Conservation (phyloP, 2,329 filamentous ascomycete species). For the Plectosphaerella sp. region DNA sequence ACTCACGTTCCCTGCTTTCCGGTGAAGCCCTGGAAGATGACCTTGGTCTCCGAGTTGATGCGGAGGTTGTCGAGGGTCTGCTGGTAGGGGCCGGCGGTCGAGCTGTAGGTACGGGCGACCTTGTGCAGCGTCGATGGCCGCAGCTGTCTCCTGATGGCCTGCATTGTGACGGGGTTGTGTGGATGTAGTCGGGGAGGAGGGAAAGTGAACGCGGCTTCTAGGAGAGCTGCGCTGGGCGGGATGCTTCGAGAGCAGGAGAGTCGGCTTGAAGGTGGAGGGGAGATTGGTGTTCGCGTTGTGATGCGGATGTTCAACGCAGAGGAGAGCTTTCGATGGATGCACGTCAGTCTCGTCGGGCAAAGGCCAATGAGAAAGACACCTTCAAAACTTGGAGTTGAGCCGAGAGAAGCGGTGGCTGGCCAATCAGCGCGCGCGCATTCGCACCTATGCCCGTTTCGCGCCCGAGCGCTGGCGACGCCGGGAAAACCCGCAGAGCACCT, state of each 20-base stretch:
- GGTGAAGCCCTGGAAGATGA: conserved; percentile 96
- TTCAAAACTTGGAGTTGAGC: conserved; percentile 4
- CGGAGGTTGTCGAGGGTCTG: conserved; percentile 79
- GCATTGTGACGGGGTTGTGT: conserved; percentile 56
- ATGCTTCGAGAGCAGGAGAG: conserved; percentile 5
- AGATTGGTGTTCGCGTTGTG: neutral
- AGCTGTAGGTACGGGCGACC: conserved; percentile 66
- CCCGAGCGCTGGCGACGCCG: conserved; percentile 2
- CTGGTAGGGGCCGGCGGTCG: conserved; percentile 64
- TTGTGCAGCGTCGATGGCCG: conserved; percentile 66
- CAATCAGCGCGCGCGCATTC: neutral
- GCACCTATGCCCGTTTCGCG: neutral
- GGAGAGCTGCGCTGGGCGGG: neutral
- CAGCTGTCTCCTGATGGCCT: conserved; percentile 72
- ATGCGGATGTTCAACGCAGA: neutral
- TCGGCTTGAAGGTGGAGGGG: conserved; percentile 1
- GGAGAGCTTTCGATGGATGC: conserved; percentile 1
- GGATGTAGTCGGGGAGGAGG: conserved; percentile 6
- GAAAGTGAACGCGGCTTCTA: conserved; percentile 1
- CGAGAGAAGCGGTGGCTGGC: neutral
- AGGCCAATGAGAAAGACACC: neutral
- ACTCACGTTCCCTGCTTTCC: conserved; percentile 93
- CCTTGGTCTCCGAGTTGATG: conserved; percentile 90
- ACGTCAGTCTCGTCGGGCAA: neutral
- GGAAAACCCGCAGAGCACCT: conserved; percentile 14